Conservation (phyloP, 805 yeast genomes). For the Jamesozyma rosinii region DNA sequence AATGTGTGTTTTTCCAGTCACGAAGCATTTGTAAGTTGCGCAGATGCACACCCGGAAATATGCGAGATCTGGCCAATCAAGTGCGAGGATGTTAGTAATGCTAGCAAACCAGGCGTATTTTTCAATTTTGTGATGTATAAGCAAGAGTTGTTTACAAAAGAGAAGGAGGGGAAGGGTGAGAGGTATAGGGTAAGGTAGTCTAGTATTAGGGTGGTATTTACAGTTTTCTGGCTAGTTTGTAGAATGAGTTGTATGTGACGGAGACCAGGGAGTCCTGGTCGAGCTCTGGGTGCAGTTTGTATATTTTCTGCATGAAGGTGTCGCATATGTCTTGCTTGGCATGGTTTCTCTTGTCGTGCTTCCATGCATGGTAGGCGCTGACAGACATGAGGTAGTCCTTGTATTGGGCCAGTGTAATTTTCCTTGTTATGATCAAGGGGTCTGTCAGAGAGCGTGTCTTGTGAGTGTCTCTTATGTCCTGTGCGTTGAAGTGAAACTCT, state of each 20-base stretch:
- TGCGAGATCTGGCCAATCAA: too few relatives aligned
- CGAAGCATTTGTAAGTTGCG: too few relatives aligned
- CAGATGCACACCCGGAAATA: too few relatives aligned
- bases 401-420: constrained; percentile 39
- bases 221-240: constrained; percentile 15
- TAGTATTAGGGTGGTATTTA: too few relatives aligned
- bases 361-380: constrained; percentile 59
- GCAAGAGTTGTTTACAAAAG: too few relatives aligned
- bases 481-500: constrained; percentile 22
- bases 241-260: constrained; percentile 24
- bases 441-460: background rate
- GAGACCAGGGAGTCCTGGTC: constrained; percentile 8
- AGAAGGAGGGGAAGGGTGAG: too few relatives aligned
- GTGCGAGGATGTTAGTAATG: too few relatives aligned
- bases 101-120: too few relatives aligned
- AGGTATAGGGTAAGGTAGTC: too few relatives aligned
- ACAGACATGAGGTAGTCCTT: constrained; percentile 53
- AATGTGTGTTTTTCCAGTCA: too few relatives aligned
- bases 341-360: constrained; percentile 26
- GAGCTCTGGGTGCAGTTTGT: constrained; percentile 24
- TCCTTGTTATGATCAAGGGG: constrained; percentile 30
- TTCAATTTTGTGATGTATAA: too few relatives aligned
- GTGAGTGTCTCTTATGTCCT: constrained; percentile 8
- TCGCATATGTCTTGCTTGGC: constrained; percentile 43
- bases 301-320: constrained; percentile 33